These are phyloP conservation scores for Eleusine indica DNA, from an alignment of 176 grass and related monocot genomes.

Conservation along the genomic window DNA sequence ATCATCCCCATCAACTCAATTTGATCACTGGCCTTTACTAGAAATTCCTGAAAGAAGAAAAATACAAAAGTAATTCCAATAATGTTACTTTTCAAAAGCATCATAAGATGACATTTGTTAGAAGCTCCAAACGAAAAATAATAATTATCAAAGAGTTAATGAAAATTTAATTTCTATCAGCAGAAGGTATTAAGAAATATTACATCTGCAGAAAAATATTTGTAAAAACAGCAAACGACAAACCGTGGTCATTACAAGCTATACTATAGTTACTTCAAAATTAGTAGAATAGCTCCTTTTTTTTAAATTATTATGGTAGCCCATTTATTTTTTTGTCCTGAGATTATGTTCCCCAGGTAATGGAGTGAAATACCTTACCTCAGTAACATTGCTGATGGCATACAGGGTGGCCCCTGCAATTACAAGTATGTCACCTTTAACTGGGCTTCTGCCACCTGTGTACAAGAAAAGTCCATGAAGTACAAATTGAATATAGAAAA, in stretches of 20 bases:
- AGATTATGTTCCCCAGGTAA: background rate
- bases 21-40: constrained; percentile 59
- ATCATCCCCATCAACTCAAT: constrained; percentile 80
- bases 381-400: constrained; percentile 71
- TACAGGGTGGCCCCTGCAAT: constrained; percentile 64
- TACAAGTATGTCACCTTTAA: constrained; percentile 72
- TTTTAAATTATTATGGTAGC: background rate
- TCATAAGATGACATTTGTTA: background rate
- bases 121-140: background rate
- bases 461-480: background rate
- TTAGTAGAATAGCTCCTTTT: background rate
- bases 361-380: constrained; percentile 48
- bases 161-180: background rate
- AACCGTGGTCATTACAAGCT: background rate
- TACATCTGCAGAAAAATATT: background rate
- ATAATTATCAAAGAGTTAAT: background rate
- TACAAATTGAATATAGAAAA: background rate
- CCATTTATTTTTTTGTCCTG: background rate
- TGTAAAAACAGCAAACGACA: background rate
- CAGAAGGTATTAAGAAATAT: background rate
- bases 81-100: background rate
- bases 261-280: background rate
- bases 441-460: constrained; percentile 50
- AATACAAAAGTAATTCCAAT: constrained; percentile 11
- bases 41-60: constrained; percentile 52